These are phyloP conservation scores for Huntiella moniliformis DNA, from an alignment of 2,329 filamentous ascomycete species.

Conservation along the genomic window DNA sequence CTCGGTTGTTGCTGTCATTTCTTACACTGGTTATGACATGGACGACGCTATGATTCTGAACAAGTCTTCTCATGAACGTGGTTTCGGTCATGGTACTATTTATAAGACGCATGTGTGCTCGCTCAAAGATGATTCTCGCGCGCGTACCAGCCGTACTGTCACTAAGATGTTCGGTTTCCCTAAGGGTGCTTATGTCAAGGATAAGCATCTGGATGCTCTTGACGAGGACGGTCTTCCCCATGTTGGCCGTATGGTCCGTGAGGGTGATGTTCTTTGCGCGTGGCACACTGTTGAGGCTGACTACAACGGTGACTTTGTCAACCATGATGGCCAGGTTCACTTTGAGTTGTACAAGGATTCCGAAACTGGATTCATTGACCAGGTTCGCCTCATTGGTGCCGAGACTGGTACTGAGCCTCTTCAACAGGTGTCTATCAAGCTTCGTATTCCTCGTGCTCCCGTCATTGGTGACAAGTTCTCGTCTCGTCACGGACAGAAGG, in stretches of 20 bases:
- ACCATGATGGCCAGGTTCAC: slow-evolving; percentile 69
- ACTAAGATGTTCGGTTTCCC: slow-evolving; percentile 84
- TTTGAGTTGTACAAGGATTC: slow-evolving; percentile 89
- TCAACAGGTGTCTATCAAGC: slow-evolving; percentile 81
- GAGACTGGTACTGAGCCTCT: slow-evolving; percentile 68
- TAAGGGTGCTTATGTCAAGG: slow-evolving; percentile 52
- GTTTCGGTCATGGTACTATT: slow-evolving; percentile 87
- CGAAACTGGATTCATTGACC: slow-evolving; percentile 76
- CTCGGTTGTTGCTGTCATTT: slow-evolving; percentile 90
- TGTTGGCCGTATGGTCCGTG: slow-evolving; percentile 56
- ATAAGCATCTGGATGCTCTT: slow-evolving; percentile 50
- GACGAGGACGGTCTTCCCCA: slow-evolving; percentile 77
- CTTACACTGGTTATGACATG: slow-evolving; percentile 99
- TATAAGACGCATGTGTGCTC: slow-evolving; percentile 94
- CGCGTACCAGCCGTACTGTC: slow-evolving; percentile 46
- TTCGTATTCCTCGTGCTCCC: slow-evolving; percentile 74
- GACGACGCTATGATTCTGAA: slow-evolving; percentile 99
- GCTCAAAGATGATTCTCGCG: slow-evolving; percentile 59
- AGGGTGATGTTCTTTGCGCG: slow-evolving; percentile 72
- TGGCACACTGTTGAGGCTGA: slow-evolving; percentile 78
- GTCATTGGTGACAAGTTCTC: slow-evolving; percentile 98
- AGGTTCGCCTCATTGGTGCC: slow-evolving; percentile 75
- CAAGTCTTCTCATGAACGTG: slow-evolving; percentile 88
- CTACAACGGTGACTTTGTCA: slow-evolving; percentile 58
- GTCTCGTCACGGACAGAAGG: slow-evolving; percentile 94